Evolutionary conservation across 345 rosid species (phyloP).

Genomic region (Durio zibethinus): DNA sequence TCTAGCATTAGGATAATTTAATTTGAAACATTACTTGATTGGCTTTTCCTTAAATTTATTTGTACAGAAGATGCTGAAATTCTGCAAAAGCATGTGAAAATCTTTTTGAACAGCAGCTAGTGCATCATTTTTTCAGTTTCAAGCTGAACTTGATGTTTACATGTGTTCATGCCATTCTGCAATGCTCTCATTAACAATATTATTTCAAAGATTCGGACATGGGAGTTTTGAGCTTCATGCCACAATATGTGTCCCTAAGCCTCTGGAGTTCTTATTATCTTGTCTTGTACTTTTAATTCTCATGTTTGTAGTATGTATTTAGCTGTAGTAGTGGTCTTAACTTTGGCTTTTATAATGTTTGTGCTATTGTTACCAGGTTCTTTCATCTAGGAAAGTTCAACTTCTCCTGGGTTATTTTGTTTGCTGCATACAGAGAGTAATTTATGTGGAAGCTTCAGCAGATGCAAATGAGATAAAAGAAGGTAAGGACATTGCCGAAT

Average conservation of each 20-base stretch:
- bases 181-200: background rate
- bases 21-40: background rate
- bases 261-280: background rate
- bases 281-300: background rate
- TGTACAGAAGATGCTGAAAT: background rate
- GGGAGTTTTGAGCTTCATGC: conserved; percentile 1
- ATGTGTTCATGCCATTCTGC: background rate
- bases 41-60: background rate
- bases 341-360: conserved; percentile 9
- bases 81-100: background rate
- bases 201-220: background rate
- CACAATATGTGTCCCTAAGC: background rate
- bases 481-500: conserved; percentile 13
- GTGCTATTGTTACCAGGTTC: conserved; percentile 51
- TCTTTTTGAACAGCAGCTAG: background rate
- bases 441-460: conserved; percentile 32
- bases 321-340: background rate
- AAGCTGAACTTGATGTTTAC: background rate
- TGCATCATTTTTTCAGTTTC: background rate
- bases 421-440: conserved; percentile 35
- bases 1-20: background rate
- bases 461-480: conserved; percentile 20
- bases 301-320: background rate
- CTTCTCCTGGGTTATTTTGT: conserved; percentile 78
- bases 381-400: conserved; percentile 68